Evolutionary conservation across 768 basidiomycete species (phyloP).

Genomic region (Suillus cothurnatus): DNA sequence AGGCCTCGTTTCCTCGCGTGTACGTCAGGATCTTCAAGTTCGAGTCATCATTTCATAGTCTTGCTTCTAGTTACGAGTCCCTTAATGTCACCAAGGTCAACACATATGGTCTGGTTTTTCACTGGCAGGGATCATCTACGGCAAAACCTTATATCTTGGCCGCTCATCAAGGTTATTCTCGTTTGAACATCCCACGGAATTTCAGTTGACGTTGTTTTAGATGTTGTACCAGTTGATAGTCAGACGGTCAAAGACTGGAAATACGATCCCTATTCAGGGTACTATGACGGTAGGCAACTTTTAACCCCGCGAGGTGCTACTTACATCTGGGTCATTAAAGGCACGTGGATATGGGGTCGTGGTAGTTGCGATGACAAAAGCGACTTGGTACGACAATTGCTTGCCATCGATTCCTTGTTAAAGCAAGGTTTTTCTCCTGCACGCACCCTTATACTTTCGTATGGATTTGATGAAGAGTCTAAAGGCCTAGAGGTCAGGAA

Average conservation of each 20-base stretch:
- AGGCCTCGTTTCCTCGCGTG: constrained; percentile 59
- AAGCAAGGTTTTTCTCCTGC: constrained; percentile 47
- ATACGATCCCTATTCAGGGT: constrained; percentile 60
- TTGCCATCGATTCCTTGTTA: constrained; percentile 50
- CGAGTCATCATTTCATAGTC: not conserved
- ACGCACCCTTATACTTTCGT: constrained; percentile 41
- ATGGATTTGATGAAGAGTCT: constrained; percentile 58
- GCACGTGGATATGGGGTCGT: constrained; percentile 74
- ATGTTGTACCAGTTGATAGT: constrained; percentile 65
- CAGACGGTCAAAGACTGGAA: constrained; percentile 56
- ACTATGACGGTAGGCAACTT: constrained; percentile 46
- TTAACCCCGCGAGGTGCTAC: not conserved
- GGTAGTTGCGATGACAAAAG: constrained; percentile 77
- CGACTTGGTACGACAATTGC: constrained; percentile 55
- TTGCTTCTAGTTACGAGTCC: constrained; percentile 40
- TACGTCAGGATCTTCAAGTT: constrained; percentile 28
- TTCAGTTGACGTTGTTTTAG: constrained; percentile 31
- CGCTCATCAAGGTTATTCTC: constrained; percentile 47
- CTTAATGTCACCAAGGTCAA: constrained; percentile 58
- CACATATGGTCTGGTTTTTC: constrained; percentile 58
- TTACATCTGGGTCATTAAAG: constrained; percentile 22
- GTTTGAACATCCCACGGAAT: not conserved
- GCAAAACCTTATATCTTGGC: constrained; percentile 53
- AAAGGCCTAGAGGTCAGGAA: constrained; percentile 44
- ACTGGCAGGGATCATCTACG: constrained; percentile 54